Evolutionary conservation across 192 early-diverging fungal genomes (phyloP).

Genomic region (Coemansia sp.): DNA sequence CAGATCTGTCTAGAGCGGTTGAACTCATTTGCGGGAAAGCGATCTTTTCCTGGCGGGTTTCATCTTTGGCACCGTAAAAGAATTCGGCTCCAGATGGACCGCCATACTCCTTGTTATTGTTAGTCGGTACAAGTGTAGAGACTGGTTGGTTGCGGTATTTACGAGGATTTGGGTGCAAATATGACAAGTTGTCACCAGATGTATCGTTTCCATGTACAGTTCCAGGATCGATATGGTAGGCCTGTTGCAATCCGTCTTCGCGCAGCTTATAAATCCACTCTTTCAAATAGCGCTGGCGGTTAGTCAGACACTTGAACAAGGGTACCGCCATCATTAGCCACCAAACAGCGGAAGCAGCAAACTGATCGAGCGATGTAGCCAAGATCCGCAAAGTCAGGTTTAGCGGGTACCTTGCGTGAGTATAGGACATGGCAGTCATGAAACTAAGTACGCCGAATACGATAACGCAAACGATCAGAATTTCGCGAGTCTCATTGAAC

Average conservation of each 20-base stretch:
- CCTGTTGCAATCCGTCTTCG: constrained; percentile 36
- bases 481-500: constrained; percentile 56
- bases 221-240: constrained; percentile 19
- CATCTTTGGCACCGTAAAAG: neutral
- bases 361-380: constrained; percentile 44
- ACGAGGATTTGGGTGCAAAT: neutral
- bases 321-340: constrained; percentile 48
- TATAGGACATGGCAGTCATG: constrained; percentile 42
- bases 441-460: constrained; percentile 37
- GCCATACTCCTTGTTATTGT: neutral
- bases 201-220: neutral
- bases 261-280: constrained; percentile 30
- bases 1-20: neutral
- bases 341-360: constrained; percentile 40
- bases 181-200: neutral
- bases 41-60: neutral
- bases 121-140: neutral
- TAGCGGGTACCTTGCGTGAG: constrained; percentile 28
- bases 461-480: constrained; percentile 21
- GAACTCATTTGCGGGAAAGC: neutral
- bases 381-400: constrained; percentile 21
- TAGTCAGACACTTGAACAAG: constrained; percentile 29
- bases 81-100: neutral
- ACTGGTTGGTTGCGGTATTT: neutral
- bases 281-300: constrained; percentile 22